A percentile compares a stretch with the other conserved stretches of the same genome.
These are phyloP conservation scores for Hymenoscyphus fraxineus DNA, from an alignment of 2,329 filamentous ascomycete genomes.

Conservation along the genomic window DNA sequence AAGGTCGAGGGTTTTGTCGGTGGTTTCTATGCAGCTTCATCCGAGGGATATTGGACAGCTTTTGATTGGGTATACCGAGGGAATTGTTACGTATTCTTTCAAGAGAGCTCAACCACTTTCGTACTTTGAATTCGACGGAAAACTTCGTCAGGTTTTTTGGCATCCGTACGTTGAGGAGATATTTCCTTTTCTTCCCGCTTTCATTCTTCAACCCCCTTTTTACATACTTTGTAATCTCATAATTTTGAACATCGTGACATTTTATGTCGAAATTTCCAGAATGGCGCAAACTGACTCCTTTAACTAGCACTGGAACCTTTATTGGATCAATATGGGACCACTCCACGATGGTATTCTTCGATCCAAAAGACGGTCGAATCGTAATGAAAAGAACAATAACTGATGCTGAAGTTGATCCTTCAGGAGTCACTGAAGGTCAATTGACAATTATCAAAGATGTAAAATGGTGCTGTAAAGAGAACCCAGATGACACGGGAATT, in stretches of 20 bases:
- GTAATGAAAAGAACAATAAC: slow-evolving; percentile 79
- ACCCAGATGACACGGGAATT: slow-evolving; percentile 88
- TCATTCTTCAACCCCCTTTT: background rate
- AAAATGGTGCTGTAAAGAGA: slow-evolving; percentile 89
- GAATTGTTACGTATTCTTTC: slow-evolving; percentile 88
- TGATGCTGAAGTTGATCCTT: slow-evolving; percentile 69
- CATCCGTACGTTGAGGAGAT: slow-evolving; percentile 54
- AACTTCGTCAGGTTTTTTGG: slow-evolving; percentile 81
- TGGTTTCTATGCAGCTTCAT: slow-evolving; percentile 80
- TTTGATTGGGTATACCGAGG: slow-evolving; percentile 84
- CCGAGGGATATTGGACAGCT: slow-evolving; percentile 89
- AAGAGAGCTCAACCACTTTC: slow-evolving; percentile 79
- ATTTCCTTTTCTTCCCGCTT: background rate
- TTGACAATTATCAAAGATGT: slow-evolving; percentile 64
- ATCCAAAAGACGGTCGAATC: slow-evolving; percentile 80
- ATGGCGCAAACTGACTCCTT: background rate
- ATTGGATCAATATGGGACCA: slow-evolving; percentile 47
- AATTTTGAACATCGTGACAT: background rate
- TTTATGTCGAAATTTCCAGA: background rate
- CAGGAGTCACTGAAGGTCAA: slow-evolving; percentile 42
- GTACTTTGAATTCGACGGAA: slow-evolving; percentile 77
- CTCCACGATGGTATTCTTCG: slow-evolving; percentile 90
- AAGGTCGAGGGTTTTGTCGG: slow-evolving; percentile 56
- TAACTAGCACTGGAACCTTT: slow-evolving; percentile 49
- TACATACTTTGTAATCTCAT: background rate